phyloP scores from a whole-genome alignment of 1,139 yeast genomes.

The Pneumocystis canis region DNA sequence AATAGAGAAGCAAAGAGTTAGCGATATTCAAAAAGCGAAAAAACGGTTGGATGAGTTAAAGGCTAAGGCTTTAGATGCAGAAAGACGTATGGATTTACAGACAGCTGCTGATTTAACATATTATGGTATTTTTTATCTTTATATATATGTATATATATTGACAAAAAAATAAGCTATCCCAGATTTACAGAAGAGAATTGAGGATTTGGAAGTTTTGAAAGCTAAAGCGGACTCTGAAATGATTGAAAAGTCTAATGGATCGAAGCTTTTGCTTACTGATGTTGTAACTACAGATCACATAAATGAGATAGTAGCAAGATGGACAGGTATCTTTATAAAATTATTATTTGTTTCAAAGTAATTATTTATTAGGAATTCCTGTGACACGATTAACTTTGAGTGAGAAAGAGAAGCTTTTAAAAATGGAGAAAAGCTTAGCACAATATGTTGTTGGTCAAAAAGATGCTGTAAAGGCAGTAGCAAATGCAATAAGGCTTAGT shows the following conservation, averaged over 20 bases:
- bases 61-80: constrained; percentile 87
- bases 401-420: constrained; percentile 80
- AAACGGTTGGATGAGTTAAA: constrained; percentile 84
- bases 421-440: constrained; percentile 80
- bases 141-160: background rate
- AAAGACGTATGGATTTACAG: constrained; percentile 87
- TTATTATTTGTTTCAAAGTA: background rate
- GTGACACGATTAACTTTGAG: constrained; percentile 92
- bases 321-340: constrained; percentile 45
- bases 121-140: constrained; percentile 86
- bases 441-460: constrained; percentile 85
- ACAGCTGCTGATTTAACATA: constrained; percentile 89
- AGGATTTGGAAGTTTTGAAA: constrained; percentile 60
- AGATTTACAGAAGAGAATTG: constrained; percentile 49
- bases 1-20: constrained; percentile 84
- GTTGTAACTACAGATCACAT: constrained; percentile 88
- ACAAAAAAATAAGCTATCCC: background rate
- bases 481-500: constrained; percentile 73
- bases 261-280: constrained; percentile 57
- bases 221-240: constrained; percentile 35
- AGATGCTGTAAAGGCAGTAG: constrained; percentile 90
- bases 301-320: constrained; percentile 91
- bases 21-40: constrained; percentile 74
- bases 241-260: constrained; percentile 23
- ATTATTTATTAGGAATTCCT: constrained; percentile 40